Conservation (phyloP, 495 filamentous ascomycete species). For the Penicillium samsonianum region DNA sequence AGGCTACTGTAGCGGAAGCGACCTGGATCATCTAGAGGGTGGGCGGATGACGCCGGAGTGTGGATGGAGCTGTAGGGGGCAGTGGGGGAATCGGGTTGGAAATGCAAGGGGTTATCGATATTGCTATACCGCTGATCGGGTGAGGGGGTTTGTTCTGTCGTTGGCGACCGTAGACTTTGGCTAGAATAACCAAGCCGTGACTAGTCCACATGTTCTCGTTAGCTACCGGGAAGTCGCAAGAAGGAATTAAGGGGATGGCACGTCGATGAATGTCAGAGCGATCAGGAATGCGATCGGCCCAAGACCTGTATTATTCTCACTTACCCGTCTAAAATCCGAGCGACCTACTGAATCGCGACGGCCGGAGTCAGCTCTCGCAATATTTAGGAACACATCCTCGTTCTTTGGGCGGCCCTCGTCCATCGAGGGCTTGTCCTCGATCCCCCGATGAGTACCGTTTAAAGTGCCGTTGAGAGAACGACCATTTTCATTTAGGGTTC, state of each 20-base stretch:
- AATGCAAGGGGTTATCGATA: conserved; percentile 49
- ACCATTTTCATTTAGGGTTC: conserved; percentile 38
- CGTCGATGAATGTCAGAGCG: neutral
- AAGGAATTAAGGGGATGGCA: conserved; percentile 1
- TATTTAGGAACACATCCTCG: conserved; percentile 66
- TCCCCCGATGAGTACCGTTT: conserved; percentile 27
- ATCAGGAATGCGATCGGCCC: conserved; percentile 8
- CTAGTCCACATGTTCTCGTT: conserved; percentile 23
- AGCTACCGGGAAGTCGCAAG: conserved; percentile 2
- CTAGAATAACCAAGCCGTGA: conserved; percentile 47
- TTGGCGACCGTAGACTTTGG: conserved; percentile 41
- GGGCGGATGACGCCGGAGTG: conserved; percentile 48
- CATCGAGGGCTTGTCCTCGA: conserved; percentile 26
- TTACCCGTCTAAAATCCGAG: conserved; percentile 53
- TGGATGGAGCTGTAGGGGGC: conserved; percentile 40
- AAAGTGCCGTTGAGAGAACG: conserved; percentile 19
- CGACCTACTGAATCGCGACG: conserved; percentile 48
- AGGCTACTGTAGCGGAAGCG: conserved; percentile 43
- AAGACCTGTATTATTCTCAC: conserved; percentile 18
- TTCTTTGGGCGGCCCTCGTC: conserved; percentile 42
- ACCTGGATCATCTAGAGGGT: conserved; percentile 50
- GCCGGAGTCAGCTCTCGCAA: conserved; percentile 56
- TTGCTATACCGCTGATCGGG: conserved; percentile 45
- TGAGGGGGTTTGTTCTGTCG: conserved; percentile 42
- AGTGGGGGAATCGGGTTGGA: conserved; percentile 42